Evolutionary conservation across 306 rosid genomes (phyloP).

Genomic region (Adenanthera pavonina): DNA sequence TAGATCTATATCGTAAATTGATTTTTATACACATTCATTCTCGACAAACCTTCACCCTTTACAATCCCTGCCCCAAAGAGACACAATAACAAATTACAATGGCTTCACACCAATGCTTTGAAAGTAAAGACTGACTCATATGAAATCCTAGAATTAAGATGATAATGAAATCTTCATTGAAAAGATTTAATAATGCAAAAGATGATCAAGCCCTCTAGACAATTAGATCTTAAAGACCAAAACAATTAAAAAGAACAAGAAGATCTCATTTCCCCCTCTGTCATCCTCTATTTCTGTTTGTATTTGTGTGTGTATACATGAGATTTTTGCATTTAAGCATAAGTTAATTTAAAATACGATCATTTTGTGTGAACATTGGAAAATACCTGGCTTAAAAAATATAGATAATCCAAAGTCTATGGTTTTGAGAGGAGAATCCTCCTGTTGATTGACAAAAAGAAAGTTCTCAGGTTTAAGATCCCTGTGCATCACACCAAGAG

Average conservation of each 20-base stretch:
- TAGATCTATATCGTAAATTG: not conserved
- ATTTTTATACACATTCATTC: not conserved
- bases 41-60: not conserved
- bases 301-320: conserved; percentile 1
- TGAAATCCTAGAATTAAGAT: not conserved
- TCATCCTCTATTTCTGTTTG: not conserved
- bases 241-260: not conserved
- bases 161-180: conserved; percentile 16
- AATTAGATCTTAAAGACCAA: conserved; percentile 6
- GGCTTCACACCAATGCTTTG: conserved; percentile 2
- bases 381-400: conserved; percentile 95
- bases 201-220: not conserved
- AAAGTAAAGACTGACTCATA: not conserved
- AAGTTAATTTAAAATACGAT: conserved; percentile 1
- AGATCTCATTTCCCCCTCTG: not conserved
- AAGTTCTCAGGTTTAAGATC: conserved; percentile 98
- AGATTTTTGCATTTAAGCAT: not conserved
- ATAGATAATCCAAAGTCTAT: conserved; percentile 94
- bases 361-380: conserved; percentile 16
- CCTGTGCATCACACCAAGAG: conserved; percentile 95
- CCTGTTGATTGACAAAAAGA: conserved; percentile 81
- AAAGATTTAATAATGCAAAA: not conserved
- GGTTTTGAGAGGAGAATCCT: conserved; percentile 95
- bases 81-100: not conserved
- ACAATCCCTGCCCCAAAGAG: not conserved